These are phyloP conservation scores for Spiraea crenata DNA, from an alignment of 331 rosid species.

Conservation along the genomic window DNA sequence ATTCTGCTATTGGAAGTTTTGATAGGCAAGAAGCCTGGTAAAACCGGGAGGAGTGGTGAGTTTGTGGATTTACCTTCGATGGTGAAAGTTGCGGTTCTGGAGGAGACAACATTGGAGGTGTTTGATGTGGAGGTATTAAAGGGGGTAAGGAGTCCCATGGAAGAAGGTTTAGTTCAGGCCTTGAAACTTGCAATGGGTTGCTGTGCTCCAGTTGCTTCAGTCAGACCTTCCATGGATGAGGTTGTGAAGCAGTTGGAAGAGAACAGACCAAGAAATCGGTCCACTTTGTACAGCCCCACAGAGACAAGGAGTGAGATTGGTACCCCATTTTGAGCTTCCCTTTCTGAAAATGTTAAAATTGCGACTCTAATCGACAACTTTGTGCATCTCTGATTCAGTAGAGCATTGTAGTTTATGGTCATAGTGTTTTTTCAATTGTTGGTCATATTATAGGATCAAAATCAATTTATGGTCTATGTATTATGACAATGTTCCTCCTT, in stretches of 20 bases:
- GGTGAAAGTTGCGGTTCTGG: constrained; percentile 91
- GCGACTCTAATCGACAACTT: neutral
- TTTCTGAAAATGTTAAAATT: constrained; percentile 13
- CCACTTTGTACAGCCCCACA: constrained; percentile 95
- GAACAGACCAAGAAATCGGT: constrained; percentile 95
- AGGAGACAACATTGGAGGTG: constrained; percentile 95
- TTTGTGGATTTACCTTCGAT: constrained; percentile 83
- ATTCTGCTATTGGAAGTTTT: constrained; percentile 74
- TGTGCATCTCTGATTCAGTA: constrained; percentile 1
- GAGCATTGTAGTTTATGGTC: constrained; percentile 12
- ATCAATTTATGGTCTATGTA: constrained; percentile 5
- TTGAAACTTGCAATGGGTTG: constrained; percentile 98
- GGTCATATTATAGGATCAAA: constrained; percentile 28
- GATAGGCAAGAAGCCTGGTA: constrained; percentile 91
- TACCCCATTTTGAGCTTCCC: constrained; percentile 78
- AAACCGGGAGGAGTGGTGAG: constrained; percentile 62
- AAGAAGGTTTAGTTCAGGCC: constrained; percentile 92
- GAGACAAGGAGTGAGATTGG: constrained; percentile 95
- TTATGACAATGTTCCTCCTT: neutral
- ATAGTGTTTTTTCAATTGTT: constrained; percentile 20
- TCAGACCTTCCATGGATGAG: constrained; percentile 95
- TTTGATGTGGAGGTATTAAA: constrained; percentile 81
- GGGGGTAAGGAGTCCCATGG: constrained; percentile 94
- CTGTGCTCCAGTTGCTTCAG: constrained; percentile 94
- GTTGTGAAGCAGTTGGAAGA: constrained; percentile 97